Evolutionary conservation across 73 alveolate genomes (phyloP).

Genomic region (Paramecium biaurelia): DNA sequence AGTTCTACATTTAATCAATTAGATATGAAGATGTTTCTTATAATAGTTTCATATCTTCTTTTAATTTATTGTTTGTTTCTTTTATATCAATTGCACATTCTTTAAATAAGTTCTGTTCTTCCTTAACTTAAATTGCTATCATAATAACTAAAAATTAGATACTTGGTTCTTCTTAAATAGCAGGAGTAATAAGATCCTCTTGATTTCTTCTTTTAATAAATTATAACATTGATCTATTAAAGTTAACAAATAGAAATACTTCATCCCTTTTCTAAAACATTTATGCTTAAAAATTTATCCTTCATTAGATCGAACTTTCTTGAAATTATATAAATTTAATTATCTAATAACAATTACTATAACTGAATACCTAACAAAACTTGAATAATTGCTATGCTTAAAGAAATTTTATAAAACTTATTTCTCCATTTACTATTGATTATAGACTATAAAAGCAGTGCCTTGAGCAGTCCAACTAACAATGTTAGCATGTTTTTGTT

Average conservation of each 20-base stretch:
- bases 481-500: not conserved
- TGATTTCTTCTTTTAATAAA: slow-evolving; percentile 38
- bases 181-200: not conserved
- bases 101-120: slow-evolving; percentile 38
- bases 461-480: slow-evolving; percentile 46
- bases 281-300: slow-evolving; percentile 40
- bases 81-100: slow-evolving; percentile 43
- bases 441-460: slow-evolving; percentile 28
- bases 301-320: slow-evolving; percentile 29
- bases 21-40: slow-evolving; percentile 29
- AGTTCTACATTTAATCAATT: slow-evolving; percentile 23
- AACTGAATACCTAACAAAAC: slow-evolving; percentile 25
- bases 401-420: slow-evolving; percentile 24
- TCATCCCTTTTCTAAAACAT: slow-evolving; percentile 49
- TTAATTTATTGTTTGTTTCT: slow-evolving; percentile 29
- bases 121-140: slow-evolving; percentile 23
- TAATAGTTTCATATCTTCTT: slow-evolving; percentile 39
- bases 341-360: not conserved
- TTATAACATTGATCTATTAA: slow-evolving; percentile 30
- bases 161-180: slow-evolving; percentile 45
- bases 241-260: not conserved
- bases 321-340: slow-evolving; percentile 24
- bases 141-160: not conserved
- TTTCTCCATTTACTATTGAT: not conserved
- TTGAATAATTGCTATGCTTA: slow-evolving; percentile 38